phyloP scores from a whole-genome alignment of 1,284 basidiomycete genomes.

The Ganoderma meredithae region DNA sequence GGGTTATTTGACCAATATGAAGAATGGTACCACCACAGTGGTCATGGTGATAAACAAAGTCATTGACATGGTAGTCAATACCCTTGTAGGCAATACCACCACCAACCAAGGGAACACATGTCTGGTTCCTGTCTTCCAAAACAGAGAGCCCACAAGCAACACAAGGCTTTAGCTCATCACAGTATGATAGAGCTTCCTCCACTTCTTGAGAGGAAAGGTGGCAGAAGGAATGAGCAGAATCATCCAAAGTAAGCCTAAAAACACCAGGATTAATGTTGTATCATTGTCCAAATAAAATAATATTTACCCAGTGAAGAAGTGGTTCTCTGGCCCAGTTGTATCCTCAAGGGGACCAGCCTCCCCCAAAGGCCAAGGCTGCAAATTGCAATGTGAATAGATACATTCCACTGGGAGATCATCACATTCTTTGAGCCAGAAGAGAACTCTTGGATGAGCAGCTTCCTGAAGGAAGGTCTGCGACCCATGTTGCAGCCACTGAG shows the following conservation, averaged over 20 bases:
- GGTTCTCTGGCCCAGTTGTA: slow-evolving; percentile 46
- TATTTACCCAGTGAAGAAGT: slow-evolving; percentile 61
- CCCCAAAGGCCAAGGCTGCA: slow-evolving; percentile 49
- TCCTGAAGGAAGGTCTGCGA: slow-evolving; percentile 71
- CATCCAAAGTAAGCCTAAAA: slow-evolving; percentile 48
- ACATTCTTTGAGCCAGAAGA: slow-evolving; percentile 64
- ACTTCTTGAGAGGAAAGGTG: slow-evolving; percentile 49
- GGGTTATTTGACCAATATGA: slow-evolving; percentile 62
- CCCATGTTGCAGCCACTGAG: slow-evolving; percentile 71
- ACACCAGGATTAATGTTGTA: neutral
- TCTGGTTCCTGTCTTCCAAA: slow-evolving; percentile 35
- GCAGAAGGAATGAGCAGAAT: slow-evolving; percentile 50
- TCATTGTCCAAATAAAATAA: neutral
- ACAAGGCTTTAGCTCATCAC: slow-evolving; percentile 49
- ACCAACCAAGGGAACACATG: slow-evolving; percentile 36
- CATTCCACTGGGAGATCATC: slow-evolving; percentile 56
- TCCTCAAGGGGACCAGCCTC: slow-evolving; percentile 55
- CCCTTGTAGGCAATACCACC: slow-evolving; percentile 48
- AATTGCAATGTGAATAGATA: slow-evolving; percentile 62
- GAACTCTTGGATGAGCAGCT: slow-evolving; percentile 61
- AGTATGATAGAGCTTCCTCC: slow-evolving; percentile 41
- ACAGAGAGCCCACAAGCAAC: slow-evolving; percentile 51
- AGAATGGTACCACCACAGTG: slow-evolving; percentile 43
- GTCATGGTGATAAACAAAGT: slow-evolving; percentile 64
- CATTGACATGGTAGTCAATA: slow-evolving; percentile 58